phyloP scores from a whole-genome alignment of 2,329 filamentous ascomycete genomes.

The Trichoderma sp. region DNA sequence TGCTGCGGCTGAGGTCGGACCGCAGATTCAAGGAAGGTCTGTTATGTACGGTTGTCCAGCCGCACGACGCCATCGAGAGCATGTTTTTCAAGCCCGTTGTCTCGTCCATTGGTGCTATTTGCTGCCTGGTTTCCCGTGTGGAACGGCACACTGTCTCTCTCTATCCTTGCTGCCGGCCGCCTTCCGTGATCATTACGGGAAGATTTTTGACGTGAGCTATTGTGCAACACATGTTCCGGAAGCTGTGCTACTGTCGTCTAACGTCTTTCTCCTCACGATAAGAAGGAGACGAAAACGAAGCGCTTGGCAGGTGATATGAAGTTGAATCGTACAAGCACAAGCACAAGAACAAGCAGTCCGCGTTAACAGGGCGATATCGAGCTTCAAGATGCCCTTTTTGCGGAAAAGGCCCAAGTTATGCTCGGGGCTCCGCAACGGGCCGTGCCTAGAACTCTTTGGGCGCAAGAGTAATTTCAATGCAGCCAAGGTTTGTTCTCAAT shows the following conservation, averaged over 20 bases:
- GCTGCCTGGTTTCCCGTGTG: background rate
- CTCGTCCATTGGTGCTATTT: background rate
- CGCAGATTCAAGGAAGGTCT: background rate
- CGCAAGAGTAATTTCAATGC: slow-evolving; percentile 14
- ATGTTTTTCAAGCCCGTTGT: background rate
- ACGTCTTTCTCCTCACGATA: background rate
- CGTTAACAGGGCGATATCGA: background rate
- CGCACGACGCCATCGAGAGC: background rate
- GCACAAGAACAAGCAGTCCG: background rate
- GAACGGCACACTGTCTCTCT: background rate
- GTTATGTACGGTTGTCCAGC: background rate
- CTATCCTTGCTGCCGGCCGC: background rate
- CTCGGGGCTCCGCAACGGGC: slow-evolving; percentile 20
- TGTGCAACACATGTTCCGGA: background rate
- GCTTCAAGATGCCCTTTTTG: background rate
- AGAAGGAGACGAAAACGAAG: background rate
- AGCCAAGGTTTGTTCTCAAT: background rate
- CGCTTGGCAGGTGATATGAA: background rate
- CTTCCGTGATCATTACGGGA: background rate
- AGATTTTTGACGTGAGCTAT: background rate
- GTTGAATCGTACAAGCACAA: background rate
- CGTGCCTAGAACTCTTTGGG: slow-evolving; percentile 23
- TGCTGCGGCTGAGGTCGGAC: slow-evolving; percentile 12
- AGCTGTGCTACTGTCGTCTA: background rate
- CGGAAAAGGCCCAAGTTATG: background rate